These are phyloP conservation scores for Kodamaea neixiangensis DNA, from an alignment of 805 yeast genomes.

Conservation along the genomic window DNA sequence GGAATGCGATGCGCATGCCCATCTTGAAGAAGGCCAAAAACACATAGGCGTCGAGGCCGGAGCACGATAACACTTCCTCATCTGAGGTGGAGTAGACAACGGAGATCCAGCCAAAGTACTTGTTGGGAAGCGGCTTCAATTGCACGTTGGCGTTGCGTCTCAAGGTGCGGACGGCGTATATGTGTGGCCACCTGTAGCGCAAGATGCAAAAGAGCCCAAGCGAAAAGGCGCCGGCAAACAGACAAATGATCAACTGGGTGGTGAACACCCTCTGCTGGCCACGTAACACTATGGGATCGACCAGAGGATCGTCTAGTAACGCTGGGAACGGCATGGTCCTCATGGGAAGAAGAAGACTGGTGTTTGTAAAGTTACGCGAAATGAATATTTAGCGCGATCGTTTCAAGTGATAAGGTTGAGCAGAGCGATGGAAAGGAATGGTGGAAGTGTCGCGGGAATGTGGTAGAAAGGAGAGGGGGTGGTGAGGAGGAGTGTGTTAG, in stretches of 20 bases:
- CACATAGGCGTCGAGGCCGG: conserved; percentile 35
- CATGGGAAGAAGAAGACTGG: background rate
- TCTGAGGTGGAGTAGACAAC: conserved; percentile 27
- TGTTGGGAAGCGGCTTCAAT: conserved; percentile 45
- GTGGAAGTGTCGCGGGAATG: background rate
- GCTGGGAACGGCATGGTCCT: conserved; percentile 5
- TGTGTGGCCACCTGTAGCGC: conserved; percentile 56
- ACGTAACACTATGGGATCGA: conserved; percentile 39
- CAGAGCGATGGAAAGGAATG: too few species aligned
- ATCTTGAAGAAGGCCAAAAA: conserved; percentile 41
- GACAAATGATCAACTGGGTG: conserved; percentile 53
- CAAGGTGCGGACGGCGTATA: conserved; percentile 56
- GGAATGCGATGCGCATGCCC: conserved; percentile 25
- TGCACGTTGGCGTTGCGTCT: conserved; percentile 37
- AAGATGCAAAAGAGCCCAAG: conserved; percentile 52
- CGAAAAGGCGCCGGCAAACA: conserved; percentile 46
- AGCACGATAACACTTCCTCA: conserved; percentile 24
- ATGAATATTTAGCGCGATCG: background rate
- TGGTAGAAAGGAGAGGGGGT: background rate
- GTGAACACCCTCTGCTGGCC: conserved; percentile 59
- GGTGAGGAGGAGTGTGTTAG: background rate
- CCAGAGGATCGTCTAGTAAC: conserved; percentile 2
- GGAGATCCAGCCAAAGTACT: conserved; percentile 27
- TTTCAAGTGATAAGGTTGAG: background rate
- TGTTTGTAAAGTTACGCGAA: background rate